Evolutionary conservation across 345 rosid genomes (phyloP).

Genomic region (Dovyalis caffra): DNA sequence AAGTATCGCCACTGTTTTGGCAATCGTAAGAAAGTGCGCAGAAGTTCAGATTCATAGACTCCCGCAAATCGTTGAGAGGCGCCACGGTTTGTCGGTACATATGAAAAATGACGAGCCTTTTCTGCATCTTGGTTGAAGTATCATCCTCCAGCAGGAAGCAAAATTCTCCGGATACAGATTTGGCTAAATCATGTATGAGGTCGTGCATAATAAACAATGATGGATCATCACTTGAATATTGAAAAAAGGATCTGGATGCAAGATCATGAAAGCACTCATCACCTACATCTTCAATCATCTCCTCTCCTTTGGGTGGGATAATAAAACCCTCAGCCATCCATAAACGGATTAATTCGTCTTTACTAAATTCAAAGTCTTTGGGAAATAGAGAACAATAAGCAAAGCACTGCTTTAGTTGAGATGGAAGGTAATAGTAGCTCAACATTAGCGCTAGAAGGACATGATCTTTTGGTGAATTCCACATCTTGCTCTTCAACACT

Average conservation of each 20-base stretch:
- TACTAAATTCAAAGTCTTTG: background rate
- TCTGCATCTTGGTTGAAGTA: conserved; percentile 15
- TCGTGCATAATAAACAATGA: conserved; percentile 37
- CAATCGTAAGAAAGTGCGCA: conserved; percentile 33
- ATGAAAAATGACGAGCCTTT: conserved; percentile 35
- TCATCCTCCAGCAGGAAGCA: conserved; percentile 29
- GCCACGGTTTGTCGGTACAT: conserved; percentile 1
- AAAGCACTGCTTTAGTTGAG: no score
- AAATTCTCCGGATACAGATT: conserved; percentile 23
- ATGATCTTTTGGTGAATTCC: background rate
- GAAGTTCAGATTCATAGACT: conserved; percentile 26
- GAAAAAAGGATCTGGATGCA: background rate
- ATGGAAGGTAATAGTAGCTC: no score
- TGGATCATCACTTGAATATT: background rate
- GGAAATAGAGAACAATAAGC: background rate
- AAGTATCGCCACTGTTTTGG: background rate
- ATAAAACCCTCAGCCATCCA: background rate
- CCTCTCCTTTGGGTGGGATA: no score
- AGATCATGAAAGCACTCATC: background rate
- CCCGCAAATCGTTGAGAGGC: conserved; percentile 26
- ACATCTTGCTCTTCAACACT: background rate
- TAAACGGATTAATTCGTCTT: background rate
- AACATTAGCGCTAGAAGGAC: background rate
- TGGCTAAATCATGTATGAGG: conserved; percentile 33
- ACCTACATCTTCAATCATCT: no score